Evolutionary conservation across 1,284 basidiomycete species (phyloP), one percentile per base, ranked within the genome.

Genomic region (Apiotrichum veenhuisii): DNA sequence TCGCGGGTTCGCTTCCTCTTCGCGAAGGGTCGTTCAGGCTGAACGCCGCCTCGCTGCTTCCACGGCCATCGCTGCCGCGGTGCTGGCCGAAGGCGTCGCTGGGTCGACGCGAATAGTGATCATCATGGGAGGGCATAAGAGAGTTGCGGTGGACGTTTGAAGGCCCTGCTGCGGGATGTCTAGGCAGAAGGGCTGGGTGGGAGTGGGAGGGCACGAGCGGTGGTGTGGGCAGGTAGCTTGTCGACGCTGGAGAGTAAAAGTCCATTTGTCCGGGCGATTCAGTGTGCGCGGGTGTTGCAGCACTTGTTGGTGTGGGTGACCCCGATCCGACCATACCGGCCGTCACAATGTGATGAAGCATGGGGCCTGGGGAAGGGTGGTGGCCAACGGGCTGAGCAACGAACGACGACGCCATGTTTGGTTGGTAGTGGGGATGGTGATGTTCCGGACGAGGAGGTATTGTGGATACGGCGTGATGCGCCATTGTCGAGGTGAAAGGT

Each of bases 211-310:
- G 34, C 9, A 38, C 51, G 4, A 46, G 43, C 9, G 51, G 50
- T 8, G 50, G 50, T 15, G 50, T 52, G 4, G 50, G 50, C 15
- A 52, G 50, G 20, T 52, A 52, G 27, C 52, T 53, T 8, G 52
- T 53, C 14, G 52, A 47, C 3, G 52, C 52, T n/a, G 52, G 52
- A n/a, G 52, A 53, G 44, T 47, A 34, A 25, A 30, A 53, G 37
- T 53, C 44, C 44, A 47, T 27, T 1, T 40, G 44, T 9, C 10
- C 30, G 5, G 34, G 43, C 2, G 43, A 53, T 3, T 40, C 44
- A 1, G 20, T 34, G 50, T 46, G 18, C 11, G 15, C 22, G 23
- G 46, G 46, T n/a, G 46, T 48, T 12, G 33, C n/a, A n/a, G n/a
- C 46, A 18, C 46, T 37, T 3, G 46, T 34, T 10, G 46, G 46